Conservation (phyloP, 495 filamentous ascomycete genomes). For the Ramalina intermedia region DNA sequence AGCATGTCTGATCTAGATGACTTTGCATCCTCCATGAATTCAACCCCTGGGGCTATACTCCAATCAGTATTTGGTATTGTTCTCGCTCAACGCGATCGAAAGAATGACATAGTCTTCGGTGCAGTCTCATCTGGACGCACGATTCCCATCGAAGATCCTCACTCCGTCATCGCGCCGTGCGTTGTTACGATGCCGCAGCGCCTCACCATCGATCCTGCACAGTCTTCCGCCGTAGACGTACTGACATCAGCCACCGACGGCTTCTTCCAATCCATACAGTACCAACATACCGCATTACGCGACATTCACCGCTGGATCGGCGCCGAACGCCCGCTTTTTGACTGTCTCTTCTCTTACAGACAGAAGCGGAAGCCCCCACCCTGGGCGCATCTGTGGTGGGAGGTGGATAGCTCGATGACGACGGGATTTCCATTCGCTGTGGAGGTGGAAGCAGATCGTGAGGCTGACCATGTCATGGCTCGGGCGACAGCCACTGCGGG, state of each 20-base stretch:
- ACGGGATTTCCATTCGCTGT: conserved; percentile 23
- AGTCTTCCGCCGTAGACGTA: conserved; percentile 14
- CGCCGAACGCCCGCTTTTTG: conserved; percentile 27
- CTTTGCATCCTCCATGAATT: conserved; percentile 17
- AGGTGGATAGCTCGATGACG: conserved; percentile 22
- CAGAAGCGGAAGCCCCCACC: conserved; percentile 5
- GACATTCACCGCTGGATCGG: conserved; percentile 32
- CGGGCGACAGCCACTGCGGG: conserved; percentile 16
- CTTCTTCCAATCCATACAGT: conserved; percentile 28
- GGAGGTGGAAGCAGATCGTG: conserved; percentile 19
- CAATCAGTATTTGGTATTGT: conserved; percentile 31
- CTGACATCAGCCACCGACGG: conserved; percentile 24
- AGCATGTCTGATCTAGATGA: conserved; percentile 19
- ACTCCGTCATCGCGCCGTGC: conserved; percentile 65
- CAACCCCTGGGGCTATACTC: conserved; percentile 25
- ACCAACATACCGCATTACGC: conserved; percentile 30
- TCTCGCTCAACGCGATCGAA: conserved; percentile 24
- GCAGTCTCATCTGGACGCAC: conserved; percentile 31
- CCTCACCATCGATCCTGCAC: conserved; percentile 11
- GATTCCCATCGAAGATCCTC: conserved; percentile 39
- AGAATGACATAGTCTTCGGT: conserved; percentile 28
- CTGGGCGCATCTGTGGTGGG: conserved; percentile 16
- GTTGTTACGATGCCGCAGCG: conserved; percentile 83
- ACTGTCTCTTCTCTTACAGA: conserved; percentile 27
- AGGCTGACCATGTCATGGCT: conserved; percentile 10